Base-by-base conservation (phyloP, 352 stramenopile species). In the Halophytophthora batemanensis region DNA sequence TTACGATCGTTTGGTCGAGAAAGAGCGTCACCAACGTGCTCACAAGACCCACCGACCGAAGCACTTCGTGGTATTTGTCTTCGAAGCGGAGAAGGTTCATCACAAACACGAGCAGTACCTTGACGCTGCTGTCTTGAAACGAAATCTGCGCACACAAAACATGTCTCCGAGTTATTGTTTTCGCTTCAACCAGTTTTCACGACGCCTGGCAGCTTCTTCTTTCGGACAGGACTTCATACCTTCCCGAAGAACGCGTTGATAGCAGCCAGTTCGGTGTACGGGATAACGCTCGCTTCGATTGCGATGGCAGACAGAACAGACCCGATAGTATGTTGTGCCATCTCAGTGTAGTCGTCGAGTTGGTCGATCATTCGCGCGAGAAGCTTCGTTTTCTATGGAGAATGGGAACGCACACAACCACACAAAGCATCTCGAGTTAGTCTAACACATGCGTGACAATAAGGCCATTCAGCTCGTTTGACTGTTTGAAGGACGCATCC, bases 221-320 rank as follows among this genome's bases (percentile, higher is more conserved):
- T 31, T 31, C 4, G 25, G 31, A 12, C 1, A 40, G n/a, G 11
- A 15, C 14, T 25, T 17, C 3, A 28, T 33, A 75, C 56, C 50
- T 74, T 69, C 25, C 22, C 43, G 42, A 83, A 49, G 22, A 74
- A 64, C 12, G 54, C 39, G 23, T 56, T 58, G 12, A 84, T 69
- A 28, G 68, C 59, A 11, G 33, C 41, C 12, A 86, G 56, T 40
- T 86, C 75, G 13, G 41, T 56, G 45, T 71, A 81, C n/a, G 73
- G 75, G 48, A 84, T 67, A n/a, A 86, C 59, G 3, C 49, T 66
- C 0, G 73, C 60, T 77, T 86, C 75, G 18, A 86, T 82, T 3
- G 75, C 73, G 28, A 76, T 72, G 15, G 67, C 71, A 38, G 72
- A 77, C 0, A 86, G 59, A 35, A 86, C 73, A 15, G 75, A 84